Base-by-base conservation (phyloP, 1,284 basidiomycete genomes). In the Naganishia cerealis region DNA sequence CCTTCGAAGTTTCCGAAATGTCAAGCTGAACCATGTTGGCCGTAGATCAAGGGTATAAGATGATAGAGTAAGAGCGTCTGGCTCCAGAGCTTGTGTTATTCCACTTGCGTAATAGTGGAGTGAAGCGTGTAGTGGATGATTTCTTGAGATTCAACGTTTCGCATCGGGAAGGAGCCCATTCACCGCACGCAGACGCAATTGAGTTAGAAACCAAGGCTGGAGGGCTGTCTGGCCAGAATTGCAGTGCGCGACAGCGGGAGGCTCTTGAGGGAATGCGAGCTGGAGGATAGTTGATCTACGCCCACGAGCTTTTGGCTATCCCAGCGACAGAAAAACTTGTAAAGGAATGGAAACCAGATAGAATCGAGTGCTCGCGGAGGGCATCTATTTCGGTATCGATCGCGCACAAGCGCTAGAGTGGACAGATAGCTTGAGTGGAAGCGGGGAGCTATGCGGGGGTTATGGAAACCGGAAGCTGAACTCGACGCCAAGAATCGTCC, bases 21-120 rank as follows among this genome's bases (percentile, higher is more conserved):
- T 79, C 79, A 58, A 81, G 73, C 0, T 72, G 61, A n/a, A 80
- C 78, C 80, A 81, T 81, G 61, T 15, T 63, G 65, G 46, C n/a
- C 18, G 38, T 36, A 21, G 16, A 33, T 18, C 24, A 36, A 29
- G 12, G 39, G 9, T 33, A 3, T 3, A 5, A 50, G 50, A 7
- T 53, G 42, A 42, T 38, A 13, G 9, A 29, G 1, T 39, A 33
- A 10, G 50, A 63, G 50, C 61, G 21, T 18, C n/a, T 29, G 18
- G 50, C 61, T 63, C 50, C 2, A 40, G 24, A 54, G 50, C 39
- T 63, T 50, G 26, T 63, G 61, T 54, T 63, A 63, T 63, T 63
- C 61, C 36, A n/a, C n/a, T 24, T 16, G 50, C 21, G 26, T 39
- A 38, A 12, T 29, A 7, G 42, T 8, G 12, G 42, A 7, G 36